These are phyloP conservation scores for Malassezia slooffiae DNA, from an alignment of 1,284 basidiomycete genomes.

Conservation along the genomic window DNA sequence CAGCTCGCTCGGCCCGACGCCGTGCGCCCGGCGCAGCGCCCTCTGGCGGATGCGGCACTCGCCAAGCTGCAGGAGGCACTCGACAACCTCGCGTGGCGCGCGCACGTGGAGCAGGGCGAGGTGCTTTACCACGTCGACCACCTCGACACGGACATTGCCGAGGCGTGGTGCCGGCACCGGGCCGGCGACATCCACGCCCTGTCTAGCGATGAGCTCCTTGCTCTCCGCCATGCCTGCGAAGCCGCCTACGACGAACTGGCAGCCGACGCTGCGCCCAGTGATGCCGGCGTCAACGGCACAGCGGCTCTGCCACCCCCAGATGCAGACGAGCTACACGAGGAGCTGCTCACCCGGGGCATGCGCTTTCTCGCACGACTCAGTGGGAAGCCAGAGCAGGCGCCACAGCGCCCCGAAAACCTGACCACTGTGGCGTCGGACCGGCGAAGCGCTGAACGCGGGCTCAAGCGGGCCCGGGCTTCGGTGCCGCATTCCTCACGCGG, in stretches of 20 bases:
- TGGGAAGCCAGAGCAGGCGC: no score
- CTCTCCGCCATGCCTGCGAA: neutral
- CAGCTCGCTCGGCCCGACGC: slow-evolving; percentile 3
- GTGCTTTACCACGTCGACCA: slow-evolving; percentile 9
- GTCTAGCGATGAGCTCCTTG: slow-evolving; percentile 10
- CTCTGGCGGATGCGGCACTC: slow-evolving; percentile 5
- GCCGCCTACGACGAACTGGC: no score
- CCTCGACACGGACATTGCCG: neutral
- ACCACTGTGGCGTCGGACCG: no score
- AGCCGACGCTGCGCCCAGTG: neutral
- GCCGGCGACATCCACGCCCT: neutral
- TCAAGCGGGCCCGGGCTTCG: no score
- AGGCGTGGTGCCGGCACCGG: slow-evolving; percentile 8
- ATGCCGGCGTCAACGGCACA: no score
- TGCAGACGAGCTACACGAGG: slow-evolving; percentile 11
- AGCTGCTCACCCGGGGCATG: slow-evolving; percentile 11
- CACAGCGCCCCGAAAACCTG: no score
- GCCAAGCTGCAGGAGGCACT: slow-evolving; percentile 11
- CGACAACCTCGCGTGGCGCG: neutral
- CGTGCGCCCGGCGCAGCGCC: neutral
- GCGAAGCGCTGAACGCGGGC: no score
- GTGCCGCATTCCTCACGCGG: no score
- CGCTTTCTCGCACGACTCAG: neutral
- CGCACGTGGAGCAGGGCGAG: slow-evolving; percentile 7
- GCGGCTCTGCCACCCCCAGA: neutral